Base-by-base conservation (phyloP, 2,329 filamentous ascomycete species). In the Hypomyces rosellus region DNA sequence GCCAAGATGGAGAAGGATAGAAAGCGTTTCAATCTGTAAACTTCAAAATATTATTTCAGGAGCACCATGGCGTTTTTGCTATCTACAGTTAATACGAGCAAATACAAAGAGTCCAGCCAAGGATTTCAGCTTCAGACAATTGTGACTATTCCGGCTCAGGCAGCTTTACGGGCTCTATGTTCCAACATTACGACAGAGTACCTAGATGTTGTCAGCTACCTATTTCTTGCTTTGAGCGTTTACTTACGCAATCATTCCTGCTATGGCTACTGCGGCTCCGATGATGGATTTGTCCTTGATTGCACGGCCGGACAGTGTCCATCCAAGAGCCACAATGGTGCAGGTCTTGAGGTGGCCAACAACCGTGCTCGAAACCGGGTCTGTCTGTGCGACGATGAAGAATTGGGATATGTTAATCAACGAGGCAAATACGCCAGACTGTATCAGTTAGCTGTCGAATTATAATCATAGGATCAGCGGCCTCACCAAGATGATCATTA, bases 1-100 rank as follows among this genome's bases (percentile, higher is more conserved):
- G 86, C 88, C 11, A 84, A 84, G 65, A 95, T 93, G 85, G 93
- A 99, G 74, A 96, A 96, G 75, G 77, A 88, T 64, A 79, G 93
- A 62, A 97, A 92, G 59, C 85, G 89, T 66, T 99, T 97, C 74
- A 93, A 95, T 70, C 75, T 99, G 65, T 97, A 77, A 55, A 47
- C 18, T 30, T 30, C 6, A 30, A 30, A 30, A 11, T 30, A 8
- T 30, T 8, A 30, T 30, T 30, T 30, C 25, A 11, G 25, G 6
- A 30, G 25, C 25, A 30, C 25, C 9, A 11, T 30, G 25, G 25
- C 6, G 25, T 30, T 30, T 6, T 30, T 30, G 20, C 34, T 34
- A 39, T 48, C n/a, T 41, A 14, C 18, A 16, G 16, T 33, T 37
- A 25, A 30, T 38, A 42, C 20, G 22, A 42, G 15, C 8, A 42